These are phyloP conservation scores for Westerdykella aurantiaca DNA, from an alignment of 2,329 filamentous ascomycete genomes.

Conservation along the genomic window DNA sequence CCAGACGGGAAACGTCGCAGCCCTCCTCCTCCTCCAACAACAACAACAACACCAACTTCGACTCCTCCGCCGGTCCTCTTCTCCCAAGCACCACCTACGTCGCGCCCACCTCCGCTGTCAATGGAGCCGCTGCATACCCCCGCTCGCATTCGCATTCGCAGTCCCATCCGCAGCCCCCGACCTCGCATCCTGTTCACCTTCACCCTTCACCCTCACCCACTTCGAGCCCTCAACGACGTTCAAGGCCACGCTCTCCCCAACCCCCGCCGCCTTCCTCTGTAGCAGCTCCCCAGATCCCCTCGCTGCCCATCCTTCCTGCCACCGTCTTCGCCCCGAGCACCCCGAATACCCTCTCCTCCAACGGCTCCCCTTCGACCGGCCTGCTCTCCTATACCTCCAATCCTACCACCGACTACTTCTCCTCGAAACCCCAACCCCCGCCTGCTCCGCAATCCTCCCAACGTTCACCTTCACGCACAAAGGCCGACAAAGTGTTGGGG, in stretches of 20 bases:
- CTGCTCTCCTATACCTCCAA: slow-evolving; percentile 23
- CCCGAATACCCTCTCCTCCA: slow-evolving; percentile 25
- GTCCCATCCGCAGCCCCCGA: slow-evolving; percentile 19
- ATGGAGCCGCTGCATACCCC: slow-evolving; percentile 32
- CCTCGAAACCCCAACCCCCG: slow-evolving; percentile 20
- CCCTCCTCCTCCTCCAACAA: slow-evolving; percentile 34
- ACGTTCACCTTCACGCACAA: slow-evolving; percentile 27
- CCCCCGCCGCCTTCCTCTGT: slow-evolving; percentile 24
- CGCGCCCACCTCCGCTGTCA: slow-evolving; percentile 27
- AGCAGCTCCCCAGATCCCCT: slow-evolving; percentile 30
- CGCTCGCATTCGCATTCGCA: slow-evolving; percentile 23
- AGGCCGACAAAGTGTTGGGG: slow-evolving; percentile 24
- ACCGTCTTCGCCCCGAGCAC: slow-evolving; percentile 36
- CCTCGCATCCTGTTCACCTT: slow-evolving; percentile 10
- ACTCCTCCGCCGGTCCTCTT: background rate
- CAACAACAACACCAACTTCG: slow-evolving; percentile 26
- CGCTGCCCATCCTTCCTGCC: slow-evolving; percentile 29
- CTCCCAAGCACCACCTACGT: too few relatives aligned
- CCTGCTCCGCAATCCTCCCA: slow-evolving; percentile 10
- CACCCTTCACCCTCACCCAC: slow-evolving; percentile 28
- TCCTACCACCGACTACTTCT: slow-evolving; percentile 37
- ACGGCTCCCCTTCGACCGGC: slow-evolving; percentile 25
- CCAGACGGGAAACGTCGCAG: too few relatives aligned
- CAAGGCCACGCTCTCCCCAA: slow-evolving; percentile 27
- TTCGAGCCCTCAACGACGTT: slow-evolving; percentile 33